phyloP scores from a whole-genome alignment of 352 stramenopile genomes.

The Pseudoperonospora humuli region DNA sequence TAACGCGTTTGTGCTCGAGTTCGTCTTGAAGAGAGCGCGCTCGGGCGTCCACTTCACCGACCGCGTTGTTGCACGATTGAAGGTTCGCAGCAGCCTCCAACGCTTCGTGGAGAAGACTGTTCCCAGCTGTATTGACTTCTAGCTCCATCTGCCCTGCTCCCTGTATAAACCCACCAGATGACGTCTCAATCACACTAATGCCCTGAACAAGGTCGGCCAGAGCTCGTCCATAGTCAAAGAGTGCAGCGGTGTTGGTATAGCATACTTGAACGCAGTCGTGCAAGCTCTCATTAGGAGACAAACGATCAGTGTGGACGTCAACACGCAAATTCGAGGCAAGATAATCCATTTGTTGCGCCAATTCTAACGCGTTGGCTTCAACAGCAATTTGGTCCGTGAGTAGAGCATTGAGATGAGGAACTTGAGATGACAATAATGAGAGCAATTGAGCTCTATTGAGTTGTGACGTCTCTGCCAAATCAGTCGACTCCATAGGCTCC shows the following conservation, averaged over 20 bases:
- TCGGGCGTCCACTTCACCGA: conserved; percentile 5
- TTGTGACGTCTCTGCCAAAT: neutral
- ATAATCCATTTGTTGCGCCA: conserved; percentile 50
- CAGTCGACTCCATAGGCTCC: neutral
- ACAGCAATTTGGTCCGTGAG: conserved; percentile 24
- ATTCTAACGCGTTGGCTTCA: conserved; percentile 33
- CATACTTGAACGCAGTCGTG: conserved; percentile 29
- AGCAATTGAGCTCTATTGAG: conserved; percentile 35
- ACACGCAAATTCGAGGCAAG: conserved; percentile 25
- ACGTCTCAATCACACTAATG: conserved; percentile 42
- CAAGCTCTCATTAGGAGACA: conserved; percentile 12
- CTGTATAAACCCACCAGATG: conserved; percentile 14
- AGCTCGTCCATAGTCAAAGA: conserved; percentile 35
- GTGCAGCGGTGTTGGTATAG: conserved; percentile 24
- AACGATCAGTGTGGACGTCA: neutral
- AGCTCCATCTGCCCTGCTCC: conserved; percentile 16
- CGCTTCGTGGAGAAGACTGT: conserved; percentile 22
- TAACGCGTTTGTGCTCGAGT: conserved; percentile 5
- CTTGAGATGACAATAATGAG: conserved; percentile 31
- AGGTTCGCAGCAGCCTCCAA: conserved; percentile 9
- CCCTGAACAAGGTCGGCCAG: conserved; percentile 46
- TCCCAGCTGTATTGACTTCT: conserved; percentile 40
- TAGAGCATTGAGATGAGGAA: conserved; percentile 28
- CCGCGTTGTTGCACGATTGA: conserved; percentile 1
- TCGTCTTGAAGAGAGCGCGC: conserved; percentile 18